Evolutionary conservation across 2,329 filamentous ascomycete species (phyloP), one percentile per base, ranked within the genome.

Genomic region (Xylaria sp.): DNA sequence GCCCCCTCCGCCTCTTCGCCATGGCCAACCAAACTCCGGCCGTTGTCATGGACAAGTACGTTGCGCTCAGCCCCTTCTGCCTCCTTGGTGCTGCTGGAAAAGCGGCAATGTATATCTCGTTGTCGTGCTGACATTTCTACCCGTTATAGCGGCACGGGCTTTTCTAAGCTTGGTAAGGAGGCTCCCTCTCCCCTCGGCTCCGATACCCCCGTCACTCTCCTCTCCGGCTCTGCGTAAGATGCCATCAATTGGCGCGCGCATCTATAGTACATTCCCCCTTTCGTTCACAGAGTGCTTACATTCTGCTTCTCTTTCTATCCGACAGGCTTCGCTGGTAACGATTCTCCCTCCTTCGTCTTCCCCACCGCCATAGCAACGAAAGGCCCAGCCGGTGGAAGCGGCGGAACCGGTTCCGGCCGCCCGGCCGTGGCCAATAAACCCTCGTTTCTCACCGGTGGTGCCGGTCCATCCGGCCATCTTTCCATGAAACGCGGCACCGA

Each of bases 11-110:
- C 52, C 58, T 55, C 65, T 62, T 71, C 74, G 81, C 74, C 71
- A 99, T 99, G 94, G 93, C 94, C 75, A 89, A 90, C 80, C 93
- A 97, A 86, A 97, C 94, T 75, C 94, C 94, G 72, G 94, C 94
- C 90, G 94, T 99, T 97, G 94, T 99, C 91, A 99, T 99, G 93
- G 94, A 99, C 94, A 99, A 99, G 94, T 97, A 88, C 79, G 91
- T 84, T 71, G 23, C 52, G 46, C 63, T 30, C 23, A 30, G 23
- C 23, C 23, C 75, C 72, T 66, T 69, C 72, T 65, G 71, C 70
- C 72, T 70, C 69, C 73, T 60, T 53, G 47, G 59, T 64, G 63
- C 61, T 63, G 64, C 11, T 6, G 23, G 13, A 63, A 57, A 1
- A 60, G 58, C 54, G 56, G 50, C 58, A 50, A 37, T 50, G 50